Evolutionary conservation across 2,329 filamentous ascomycete species (phyloP).

Genomic region (Aureobasidium namibiae): DNA sequence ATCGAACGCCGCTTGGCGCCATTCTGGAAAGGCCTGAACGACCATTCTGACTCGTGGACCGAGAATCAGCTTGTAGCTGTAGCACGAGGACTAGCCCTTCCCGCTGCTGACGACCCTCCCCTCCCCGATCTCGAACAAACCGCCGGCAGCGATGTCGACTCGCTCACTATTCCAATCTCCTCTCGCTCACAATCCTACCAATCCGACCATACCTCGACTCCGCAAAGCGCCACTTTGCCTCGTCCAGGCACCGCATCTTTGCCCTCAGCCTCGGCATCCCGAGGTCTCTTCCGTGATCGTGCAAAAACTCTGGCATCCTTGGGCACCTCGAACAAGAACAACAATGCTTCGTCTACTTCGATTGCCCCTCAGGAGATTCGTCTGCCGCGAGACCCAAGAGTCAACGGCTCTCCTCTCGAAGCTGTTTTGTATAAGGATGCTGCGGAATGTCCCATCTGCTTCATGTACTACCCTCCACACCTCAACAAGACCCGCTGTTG

Average conservation of each 20-base stretch:
- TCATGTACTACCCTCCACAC: slow-evolving; percentile 89
- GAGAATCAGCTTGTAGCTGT: slow-evolving; percentile 93
- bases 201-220: slow-evolving; percentile 54
- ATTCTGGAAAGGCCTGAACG: slow-evolving; percentile 90
- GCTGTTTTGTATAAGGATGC: slow-evolving; percentile 90
- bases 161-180: slow-evolving; percentile 70
- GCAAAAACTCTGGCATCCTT: slow-evolving; percentile 84
- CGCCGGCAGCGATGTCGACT: slow-evolving; percentile 57
- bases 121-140: slow-evolving; percentile 51
- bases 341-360: slow-evolving; percentile 54
- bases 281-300: slow-evolving; percentile 63
- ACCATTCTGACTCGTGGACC: slow-evolving; percentile 81
- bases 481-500: slow-evolving; percentile 92
- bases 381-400: slow-evolving; percentile 72
- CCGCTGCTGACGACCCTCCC: slow-evolving; percentile 73
- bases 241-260: slow-evolving; percentile 51
- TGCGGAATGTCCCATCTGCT: slow-evolving; percentile 89
- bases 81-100: slow-evolving; percentile 74
- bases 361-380: slow-evolving; percentile 72
- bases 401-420: slow-evolving; percentile 91
- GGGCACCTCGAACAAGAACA: slow-evolving; percentile 64
- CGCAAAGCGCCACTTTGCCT: slow-evolving; percentile 51
- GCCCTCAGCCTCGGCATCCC: slow-evolving; percentile 35
- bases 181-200: slow-evolving; percentile 69
- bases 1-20: slow-evolving; percentile 88